A percentile compares a stretch with the other conserved stretches of the same genome.
Conservation (phyloP, 148 eudicot species). For the Hydrangea macrophylla region DNA sequence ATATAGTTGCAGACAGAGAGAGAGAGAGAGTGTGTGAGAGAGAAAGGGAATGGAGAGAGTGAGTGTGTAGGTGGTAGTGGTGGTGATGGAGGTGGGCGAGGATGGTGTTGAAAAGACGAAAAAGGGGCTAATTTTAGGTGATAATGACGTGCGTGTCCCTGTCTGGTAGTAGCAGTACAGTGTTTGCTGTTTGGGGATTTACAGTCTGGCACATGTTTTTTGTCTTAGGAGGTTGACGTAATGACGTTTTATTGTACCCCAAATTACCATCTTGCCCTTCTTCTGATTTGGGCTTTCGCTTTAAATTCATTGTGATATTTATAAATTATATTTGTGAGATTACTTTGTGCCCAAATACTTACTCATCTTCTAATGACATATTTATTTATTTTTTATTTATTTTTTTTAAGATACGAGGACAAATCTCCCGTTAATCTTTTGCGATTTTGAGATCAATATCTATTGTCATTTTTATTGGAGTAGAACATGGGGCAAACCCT, state of each 20-base stretch:
- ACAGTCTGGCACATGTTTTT: neutral
- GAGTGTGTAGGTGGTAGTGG: neutral
- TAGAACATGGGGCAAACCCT: no score
- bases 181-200: neutral
- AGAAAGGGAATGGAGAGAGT: no score
- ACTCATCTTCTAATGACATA: no score
- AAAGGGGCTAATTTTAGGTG: neutral
- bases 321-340: no score
- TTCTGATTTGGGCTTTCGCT: neutral
- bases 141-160: slow-evolving; percentile 6
- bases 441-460: no score
- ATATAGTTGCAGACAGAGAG: neutral
- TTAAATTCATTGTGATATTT: no score
- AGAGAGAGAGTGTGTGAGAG: neutral
- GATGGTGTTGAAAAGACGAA: slow-evolving; percentile 2
- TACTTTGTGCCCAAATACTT: no score
- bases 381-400: no score
- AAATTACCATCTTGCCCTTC: neutral
- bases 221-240: neutral
- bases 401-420: no score
- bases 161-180: neutral
- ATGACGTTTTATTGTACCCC: neutral
- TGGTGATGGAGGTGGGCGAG: no score
- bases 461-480: no score
- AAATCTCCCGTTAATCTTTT: no score